phyloP scores from a whole-genome alignment of 2,329 filamentous ascomycete genomes.

The Sarocladium strictum region DNA sequence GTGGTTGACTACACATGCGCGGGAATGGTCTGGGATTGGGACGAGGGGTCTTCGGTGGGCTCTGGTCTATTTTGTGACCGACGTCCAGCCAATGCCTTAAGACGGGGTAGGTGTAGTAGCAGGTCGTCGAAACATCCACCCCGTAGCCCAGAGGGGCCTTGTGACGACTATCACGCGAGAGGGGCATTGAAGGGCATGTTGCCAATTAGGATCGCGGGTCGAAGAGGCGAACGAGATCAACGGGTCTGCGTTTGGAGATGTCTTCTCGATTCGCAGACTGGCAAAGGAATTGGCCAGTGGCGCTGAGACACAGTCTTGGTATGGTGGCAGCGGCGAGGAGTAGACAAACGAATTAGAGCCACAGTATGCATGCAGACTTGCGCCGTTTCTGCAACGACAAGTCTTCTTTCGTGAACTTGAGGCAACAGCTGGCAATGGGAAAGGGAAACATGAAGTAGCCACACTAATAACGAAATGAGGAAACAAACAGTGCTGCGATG shows the following conservation, averaged over 20 bases:
- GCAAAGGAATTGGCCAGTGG: not conserved
- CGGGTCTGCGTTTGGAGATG: not conserved
- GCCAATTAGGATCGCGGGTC: not conserved
- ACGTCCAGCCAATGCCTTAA: not conserved
- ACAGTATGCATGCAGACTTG: not conserved
- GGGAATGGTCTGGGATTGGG: not conserved
- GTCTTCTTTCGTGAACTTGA: too few relatives aligned
- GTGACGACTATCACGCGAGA: slow-evolving; percentile 1
- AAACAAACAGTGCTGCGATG: too few relatives aligned
- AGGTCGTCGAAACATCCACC: not conserved
- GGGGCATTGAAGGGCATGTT: not conserved
- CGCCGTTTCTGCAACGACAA: not conserved
- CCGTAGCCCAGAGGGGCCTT: not conserved
- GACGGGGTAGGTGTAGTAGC: not conserved
- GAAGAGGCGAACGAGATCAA: not conserved
- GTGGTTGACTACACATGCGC: slow-evolving; percentile 4
- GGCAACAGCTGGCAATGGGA: too few relatives aligned
- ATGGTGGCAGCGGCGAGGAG: not conserved
- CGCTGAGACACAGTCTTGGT: slow-evolving; percentile 5
- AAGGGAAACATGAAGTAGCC: too few relatives aligned
- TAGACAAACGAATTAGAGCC: slow-evolving; percentile 1
- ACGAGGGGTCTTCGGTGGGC: slow-evolving; percentile 3
- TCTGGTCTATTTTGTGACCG: not conserved
- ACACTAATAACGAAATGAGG: too few relatives aligned
- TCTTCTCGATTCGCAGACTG: not conserved